Base-by-base conservation (phyloP, 2,329 filamentous ascomycete genomes). In the Reticulascus tulasneorum region DNA sequence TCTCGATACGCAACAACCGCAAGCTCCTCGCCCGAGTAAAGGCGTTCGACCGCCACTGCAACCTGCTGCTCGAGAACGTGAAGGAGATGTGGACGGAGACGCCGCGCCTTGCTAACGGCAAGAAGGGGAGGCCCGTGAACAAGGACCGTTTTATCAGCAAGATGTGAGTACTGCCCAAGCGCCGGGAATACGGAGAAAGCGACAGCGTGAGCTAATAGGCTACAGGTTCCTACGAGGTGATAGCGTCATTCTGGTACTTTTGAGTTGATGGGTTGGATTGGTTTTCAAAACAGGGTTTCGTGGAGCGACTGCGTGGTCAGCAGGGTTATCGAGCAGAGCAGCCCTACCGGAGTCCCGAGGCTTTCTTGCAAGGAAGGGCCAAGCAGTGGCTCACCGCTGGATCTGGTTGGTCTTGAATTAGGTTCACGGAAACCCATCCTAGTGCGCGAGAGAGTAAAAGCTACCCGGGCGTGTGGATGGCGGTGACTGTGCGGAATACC, bases 71-170 rank as follows among this genome's bases (percentile, higher is more conserved):
- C 30, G 89, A 95, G 72, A 95, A 95, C 51, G 89, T 94, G 28
- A 67, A 67, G 42, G 93, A 98, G 70, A 97, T 98, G 91, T 98
- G 93, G 93, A 96, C 90, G 9, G 93, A 98, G 69, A 93, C 86
- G 37, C 89, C 91, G 31, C 73, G 81, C 43, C 75, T 86, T 55
- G 81, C 85, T 16, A 84, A 82, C 48, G 91, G 91, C 48, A 93
- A 91, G 72, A 90, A 89, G 68, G 90, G 90, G 37, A 74, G 84
- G 54, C 82, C 85, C 28, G 87, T 97, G 45, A 98, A 98, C 71
- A 96, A 97, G 79, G 93, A 98, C 65, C 76, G 93, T 26, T 96
- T 96, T 65, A 93, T 97, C 56, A 94, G 87, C 75, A 96, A 96
- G 72, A 91, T 96, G 90, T 90, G 61, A 50, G 81, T 76, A 19